These are phyloP conservation scores for Dactylellina leptospora DNA, from an alignment of 2,329 filamentous ascomycete species.

Conservation along the genomic window DNA sequence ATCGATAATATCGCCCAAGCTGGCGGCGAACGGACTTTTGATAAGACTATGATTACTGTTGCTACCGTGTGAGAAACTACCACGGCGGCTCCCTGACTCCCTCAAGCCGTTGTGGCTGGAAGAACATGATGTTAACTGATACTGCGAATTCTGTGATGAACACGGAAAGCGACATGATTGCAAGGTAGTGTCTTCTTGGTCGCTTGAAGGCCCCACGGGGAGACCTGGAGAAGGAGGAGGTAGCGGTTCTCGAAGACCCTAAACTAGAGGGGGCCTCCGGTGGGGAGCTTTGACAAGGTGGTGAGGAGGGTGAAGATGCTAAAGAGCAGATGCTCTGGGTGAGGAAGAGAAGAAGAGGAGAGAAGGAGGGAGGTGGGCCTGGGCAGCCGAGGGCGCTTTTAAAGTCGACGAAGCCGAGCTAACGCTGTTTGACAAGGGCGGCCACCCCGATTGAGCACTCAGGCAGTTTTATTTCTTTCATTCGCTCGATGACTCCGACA, in stretches of 20 bases:
- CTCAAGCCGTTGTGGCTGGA: constrained; percentile 45
- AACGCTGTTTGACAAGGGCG: too few species aligned
- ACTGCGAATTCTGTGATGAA: constrained; percentile 4
- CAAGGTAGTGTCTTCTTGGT: constrained; percentile 31
- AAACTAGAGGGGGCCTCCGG: constrained; percentile 14
- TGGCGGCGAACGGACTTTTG: background rate
- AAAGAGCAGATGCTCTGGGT: constrained; percentile 44
- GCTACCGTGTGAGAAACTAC: constrained; percentile 24
- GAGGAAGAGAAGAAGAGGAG: constrained; percentile 15
- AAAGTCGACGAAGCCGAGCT: too few species aligned
- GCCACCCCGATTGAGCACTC: background rate
- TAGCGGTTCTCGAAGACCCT: constrained; percentile 25
- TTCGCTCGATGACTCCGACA: constrained; percentile 7
- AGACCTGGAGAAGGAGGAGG: constrained; percentile 34
- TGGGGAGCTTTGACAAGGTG: constrained; percentile 2
- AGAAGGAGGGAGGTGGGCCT: background rate
- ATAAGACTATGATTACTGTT: constrained; percentile 9
- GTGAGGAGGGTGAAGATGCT: constrained; percentile 17
- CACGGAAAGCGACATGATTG: constrained; percentile 35
- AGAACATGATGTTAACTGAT: constrained; percentile 26
- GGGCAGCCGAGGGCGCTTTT: background rate
- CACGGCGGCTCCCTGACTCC: constrained; percentile 43
- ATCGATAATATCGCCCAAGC: constrained; percentile 35
- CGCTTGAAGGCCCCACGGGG: constrained; percentile 46
- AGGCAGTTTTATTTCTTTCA: background rate